Percentiles rank a stretch among this genome's conserved stretches.
Evolutionary conservation across 108 stramenopile genomes (phyloP).

Genomic region (Skeletonema tropicum): DNA sequence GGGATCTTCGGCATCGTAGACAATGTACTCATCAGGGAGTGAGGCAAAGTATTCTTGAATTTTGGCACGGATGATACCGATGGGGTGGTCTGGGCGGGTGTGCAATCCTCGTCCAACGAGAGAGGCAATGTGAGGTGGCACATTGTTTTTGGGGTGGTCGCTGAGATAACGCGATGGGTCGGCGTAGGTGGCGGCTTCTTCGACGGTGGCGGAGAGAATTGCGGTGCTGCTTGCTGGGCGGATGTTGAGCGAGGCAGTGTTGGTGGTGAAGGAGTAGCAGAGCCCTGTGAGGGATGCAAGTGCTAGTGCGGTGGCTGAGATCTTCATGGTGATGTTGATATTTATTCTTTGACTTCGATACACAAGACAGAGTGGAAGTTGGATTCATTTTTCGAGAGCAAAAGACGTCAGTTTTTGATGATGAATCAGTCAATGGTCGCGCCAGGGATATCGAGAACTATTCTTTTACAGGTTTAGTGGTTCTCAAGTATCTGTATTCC

Average conservation of each 20-base stretch:
- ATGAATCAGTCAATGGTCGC: neutral
- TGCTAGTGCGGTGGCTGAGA: slow-evolving; percentile 19
- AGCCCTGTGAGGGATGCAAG: slow-evolving; percentile 7
- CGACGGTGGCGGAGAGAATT: slow-evolving; percentile 34
- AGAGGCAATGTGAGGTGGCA: slow-evolving; percentile 69
- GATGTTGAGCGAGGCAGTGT: slow-evolving; percentile 1
- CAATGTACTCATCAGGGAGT: slow-evolving; percentile 27
- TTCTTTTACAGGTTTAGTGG: neutral
- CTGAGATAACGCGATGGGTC: slow-evolving; percentile 48
- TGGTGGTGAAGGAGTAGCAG: slow-evolving; percentile 22
- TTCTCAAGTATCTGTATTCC: neutral
- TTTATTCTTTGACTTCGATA: neutral
- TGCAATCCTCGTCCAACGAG: slow-evolving; percentile 77
- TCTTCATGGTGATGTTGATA: slow-evolving; percentile 15
- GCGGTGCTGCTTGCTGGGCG: slow-evolving; percentile 4
- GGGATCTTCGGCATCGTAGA: slow-evolving; percentile 80
- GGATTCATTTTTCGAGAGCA: neutral
- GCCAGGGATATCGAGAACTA: neutral
- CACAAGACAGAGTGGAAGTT: neutral
- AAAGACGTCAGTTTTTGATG: neutral
- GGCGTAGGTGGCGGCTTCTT: slow-evolving; percentile 39
- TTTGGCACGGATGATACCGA: slow-evolving; percentile 78
- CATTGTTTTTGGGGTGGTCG: slow-evolving; percentile 74
- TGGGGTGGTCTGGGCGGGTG: slow-evolving; percentile 61
- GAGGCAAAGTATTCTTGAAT: slow-evolving; percentile 77